A percentile compares a stretch with the other conserved stretches of the same genome.
Conservation (phyloP, 139 green algal genomes). For the Trebouxia sp. region DNA sequence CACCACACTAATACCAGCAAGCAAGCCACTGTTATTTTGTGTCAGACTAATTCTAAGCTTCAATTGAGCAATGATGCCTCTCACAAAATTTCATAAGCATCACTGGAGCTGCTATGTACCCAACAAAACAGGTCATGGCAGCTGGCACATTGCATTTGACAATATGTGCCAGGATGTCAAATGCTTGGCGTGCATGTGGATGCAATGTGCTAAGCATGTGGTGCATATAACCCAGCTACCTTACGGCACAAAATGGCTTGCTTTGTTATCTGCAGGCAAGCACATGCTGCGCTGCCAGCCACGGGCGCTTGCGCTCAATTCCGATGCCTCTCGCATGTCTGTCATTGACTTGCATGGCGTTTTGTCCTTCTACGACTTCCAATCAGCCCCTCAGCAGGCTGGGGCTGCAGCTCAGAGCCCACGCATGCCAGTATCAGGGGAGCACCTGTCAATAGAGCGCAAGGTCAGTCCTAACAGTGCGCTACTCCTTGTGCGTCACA, state of each 20-base stretch:
- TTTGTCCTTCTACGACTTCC: slow-evolving; percentile 71
- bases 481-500: background rate
- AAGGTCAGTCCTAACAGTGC: slow-evolving; percentile 43
- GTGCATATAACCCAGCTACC: background rate
- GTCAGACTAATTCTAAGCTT: no score
- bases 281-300: slow-evolving; percentile 61
- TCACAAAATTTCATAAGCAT: no score
- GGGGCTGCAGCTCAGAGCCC: slow-evolving; percentile 10
- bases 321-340: slow-evolving; percentile 64
- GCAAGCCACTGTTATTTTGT: no score
- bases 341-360: slow-evolving; percentile 80
- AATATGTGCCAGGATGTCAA: no score
- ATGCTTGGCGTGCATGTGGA: no score
- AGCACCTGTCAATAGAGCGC: slow-evolving; percentile 62
- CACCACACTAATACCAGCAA: background rate
- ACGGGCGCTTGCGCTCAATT: slow-evolving; percentile 70
- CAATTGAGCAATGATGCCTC: no score
- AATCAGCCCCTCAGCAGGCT: background rate
- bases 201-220: background rate
- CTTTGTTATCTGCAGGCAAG: slow-evolving; percentile 30
- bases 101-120: no score
- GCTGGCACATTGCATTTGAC: no score
- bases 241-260: background rate
- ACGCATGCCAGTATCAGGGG: slow-evolving; percentile 36
- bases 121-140: no score